Conservation (phyloP, 768 basidiomycete genomes). For the Suillus subalutaceus region DNA sequence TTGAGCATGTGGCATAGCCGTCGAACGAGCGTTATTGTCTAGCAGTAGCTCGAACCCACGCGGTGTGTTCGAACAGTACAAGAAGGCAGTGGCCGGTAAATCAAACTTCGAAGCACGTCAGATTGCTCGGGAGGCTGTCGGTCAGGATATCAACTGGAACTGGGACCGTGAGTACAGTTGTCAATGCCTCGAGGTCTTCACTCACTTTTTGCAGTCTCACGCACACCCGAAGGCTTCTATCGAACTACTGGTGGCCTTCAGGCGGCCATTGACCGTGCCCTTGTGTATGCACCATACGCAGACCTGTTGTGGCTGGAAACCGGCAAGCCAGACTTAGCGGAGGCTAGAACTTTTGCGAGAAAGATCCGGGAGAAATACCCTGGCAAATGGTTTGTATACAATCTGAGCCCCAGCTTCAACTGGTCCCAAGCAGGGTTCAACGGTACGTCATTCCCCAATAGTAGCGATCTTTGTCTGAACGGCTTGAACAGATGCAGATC, state of each 20-base stretch:
- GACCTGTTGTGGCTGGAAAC: constrained; percentile 95
- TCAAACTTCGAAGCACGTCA: constrained; percentile 74
- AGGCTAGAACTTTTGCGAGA: constrained; percentile 78
- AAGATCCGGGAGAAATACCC: constrained; percentile 74
- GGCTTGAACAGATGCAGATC: constrained; percentile 53
- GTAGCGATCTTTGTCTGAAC: constrained; percentile 1
- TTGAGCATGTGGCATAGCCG: constrained; percentile 18
- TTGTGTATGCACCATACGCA: constrained; percentile 82
- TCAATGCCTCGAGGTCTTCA: constrained; percentile 3
- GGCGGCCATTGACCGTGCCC: constrained; percentile 78
- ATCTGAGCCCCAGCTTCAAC: constrained; percentile 92
- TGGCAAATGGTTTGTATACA: constrained; percentile 84
- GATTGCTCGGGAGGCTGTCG: constrained; percentile 72
- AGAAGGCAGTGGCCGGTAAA: constrained; percentile 58
- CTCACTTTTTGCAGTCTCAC: constrained; percentile 57
- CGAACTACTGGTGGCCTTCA: constrained; percentile 83
- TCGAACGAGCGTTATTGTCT: constrained; percentile 23
- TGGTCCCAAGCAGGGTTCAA: constrained; percentile 85
- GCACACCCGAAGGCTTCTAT: constrained; percentile 91
- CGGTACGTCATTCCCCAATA: constrained; percentile 39
- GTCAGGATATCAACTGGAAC: constrained; percentile 76
- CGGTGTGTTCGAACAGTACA: constrained; percentile 60
- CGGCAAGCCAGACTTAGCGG: constrained; percentile 79
- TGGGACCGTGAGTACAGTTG: constrained; percentile 69
- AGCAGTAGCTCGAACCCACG: constrained; percentile 32